Evolutionary conservation across 140 eudicot species (phyloP), one percentile per base, ranked within the genome.

Genomic region (Anethum foeniculum): DNA sequence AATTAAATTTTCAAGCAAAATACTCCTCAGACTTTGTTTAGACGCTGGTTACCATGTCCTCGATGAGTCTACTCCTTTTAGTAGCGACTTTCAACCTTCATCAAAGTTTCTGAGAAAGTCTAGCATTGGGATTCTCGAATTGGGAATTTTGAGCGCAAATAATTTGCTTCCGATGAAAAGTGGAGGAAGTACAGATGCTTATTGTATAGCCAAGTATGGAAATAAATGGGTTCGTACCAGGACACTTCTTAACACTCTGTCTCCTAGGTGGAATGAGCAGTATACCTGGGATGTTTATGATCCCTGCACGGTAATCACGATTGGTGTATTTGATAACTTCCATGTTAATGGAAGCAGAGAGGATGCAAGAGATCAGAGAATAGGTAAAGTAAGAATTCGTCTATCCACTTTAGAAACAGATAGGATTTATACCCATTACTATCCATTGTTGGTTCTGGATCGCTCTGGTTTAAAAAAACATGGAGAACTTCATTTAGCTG

Each of bases 261-360:
- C 87, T 39, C 99, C 99, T 74, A 88, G 93, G 7, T 95, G 99
- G 99, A 95, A 95, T 56, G 99, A 95, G 89, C 99, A 95, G 78
- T 95, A 92, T 80, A 92, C 97, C 6, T 95, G 99, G 99, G 99
- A 95, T 84, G 97, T 95, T 30, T 76, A 89, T 36, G 99, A 95
- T 79, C 97, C 97, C 15, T 95, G 99, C 80, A 95, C 99, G 0
- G 97, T 95, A 8, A 88, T 95, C 75, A 95, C 99, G 4, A 68
- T 95, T 14, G 99, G 93, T 3, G 99, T 95, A 51, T 92, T 95
- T 52, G 99, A 95, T 82, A 95, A 95, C 48, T 90, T 91, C 81
- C 97, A 92, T 81, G 79, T 92, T 43, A 90, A 83, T 67, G 97
- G 92, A 6, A 73, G 44, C 73, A 88, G 79, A 28, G 97, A 90